A percentile compares a stretch with the other conserved stretches of the same genome.
phyloP scores from a whole-genome alignment of 2,329 filamentous ascomycete genomes.

The Aureobasidium sp. region DNA sequence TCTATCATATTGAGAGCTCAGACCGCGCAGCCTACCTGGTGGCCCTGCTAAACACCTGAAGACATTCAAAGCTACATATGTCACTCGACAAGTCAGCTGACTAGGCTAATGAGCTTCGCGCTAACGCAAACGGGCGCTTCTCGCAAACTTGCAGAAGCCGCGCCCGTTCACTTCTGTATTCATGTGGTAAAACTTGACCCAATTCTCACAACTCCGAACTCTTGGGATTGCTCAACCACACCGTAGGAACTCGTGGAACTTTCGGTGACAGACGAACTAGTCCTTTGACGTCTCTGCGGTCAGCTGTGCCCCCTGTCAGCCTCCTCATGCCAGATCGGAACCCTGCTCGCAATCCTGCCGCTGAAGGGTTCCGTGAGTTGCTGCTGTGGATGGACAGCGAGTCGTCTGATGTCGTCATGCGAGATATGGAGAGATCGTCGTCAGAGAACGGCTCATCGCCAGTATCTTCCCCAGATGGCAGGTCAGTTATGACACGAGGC shows the following conservation, averaged over 20 bases:
- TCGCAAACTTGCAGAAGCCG: too few relatives aligned
- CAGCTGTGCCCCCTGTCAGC: slow-evolving; percentile 47
- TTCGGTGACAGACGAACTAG: slow-evolving; percentile 36
- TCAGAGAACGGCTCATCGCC: slow-evolving; percentile 64
- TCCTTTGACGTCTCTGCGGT: slow-evolving; percentile 32
- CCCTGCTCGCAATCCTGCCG: slow-evolving; percentile 38
- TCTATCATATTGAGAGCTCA: too few relatives aligned
- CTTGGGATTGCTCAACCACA: slow-evolving; percentile 33
- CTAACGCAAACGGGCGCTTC: too few relatives aligned
- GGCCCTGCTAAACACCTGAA: too few relatives aligned
- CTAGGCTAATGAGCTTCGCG: too few relatives aligned
- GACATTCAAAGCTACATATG: too few relatives aligned
- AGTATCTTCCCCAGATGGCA: slow-evolving; percentile 70
- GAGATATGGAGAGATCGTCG: slow-evolving; percentile 53
- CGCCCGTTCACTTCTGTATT: too few relatives aligned
- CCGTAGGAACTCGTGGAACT: slow-evolving; percentile 43
- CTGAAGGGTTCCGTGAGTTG: background rate
- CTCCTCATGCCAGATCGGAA: slow-evolving; percentile 43
- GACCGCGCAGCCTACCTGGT: too few relatives aligned
- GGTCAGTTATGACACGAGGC: slow-evolving; percentile 47
- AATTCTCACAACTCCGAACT: slow-evolving; percentile 24
- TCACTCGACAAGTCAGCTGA: too few relatives aligned
- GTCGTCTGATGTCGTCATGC: slow-evolving; percentile 27
- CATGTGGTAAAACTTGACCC: background rate
- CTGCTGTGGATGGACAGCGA: slow-evolving; percentile 3